Percentiles rank a stretch among this genome's conserved stretches.
These are phyloP conservation scores for Kazachstania sp. DNA, from an alignment of 1,139 yeast genomes.

Conservation along the genomic window DNA sequence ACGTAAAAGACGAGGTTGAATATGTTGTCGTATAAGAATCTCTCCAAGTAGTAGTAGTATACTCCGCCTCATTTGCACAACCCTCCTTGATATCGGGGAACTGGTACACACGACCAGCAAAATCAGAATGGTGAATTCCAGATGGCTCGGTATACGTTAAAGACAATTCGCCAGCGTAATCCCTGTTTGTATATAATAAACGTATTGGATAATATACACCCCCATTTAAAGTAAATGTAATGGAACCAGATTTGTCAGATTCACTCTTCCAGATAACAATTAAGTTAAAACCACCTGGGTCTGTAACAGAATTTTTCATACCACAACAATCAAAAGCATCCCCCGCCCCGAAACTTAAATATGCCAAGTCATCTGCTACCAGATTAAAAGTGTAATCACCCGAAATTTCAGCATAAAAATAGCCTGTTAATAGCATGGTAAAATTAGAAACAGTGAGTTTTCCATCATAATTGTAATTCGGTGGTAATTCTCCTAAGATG, in stretches of 20 bases:
- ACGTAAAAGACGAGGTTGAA: neutral
- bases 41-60: neutral
- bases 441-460: slow-evolving; percentile 11
- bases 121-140: neutral
- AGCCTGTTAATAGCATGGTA: slow-evolving; percentile 22
- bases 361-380: slow-evolving; percentile 15
- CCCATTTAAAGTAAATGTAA: neutral
- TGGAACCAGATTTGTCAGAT: neutral
- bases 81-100: neutral
- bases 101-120: neutral
- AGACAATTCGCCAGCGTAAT: neutral
- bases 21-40: neutral
- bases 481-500: neutral
- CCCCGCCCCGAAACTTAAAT: slow-evolving; percentile 15
- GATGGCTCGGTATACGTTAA: neutral
- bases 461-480: neutral
- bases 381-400: slow-evolving; percentile 24
- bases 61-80: neutral
- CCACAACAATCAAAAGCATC: slow-evolving; percentile 27
- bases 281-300: neutral
- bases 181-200: neutral
- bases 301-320: neutral
- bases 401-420: slow-evolving; percentile 18
- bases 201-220: neutral
- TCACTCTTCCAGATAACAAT: neutral